Evolutionary conservation across 805 yeast genomes (phyloP).

Genomic region (Ogataea nonfermentans): DNA sequence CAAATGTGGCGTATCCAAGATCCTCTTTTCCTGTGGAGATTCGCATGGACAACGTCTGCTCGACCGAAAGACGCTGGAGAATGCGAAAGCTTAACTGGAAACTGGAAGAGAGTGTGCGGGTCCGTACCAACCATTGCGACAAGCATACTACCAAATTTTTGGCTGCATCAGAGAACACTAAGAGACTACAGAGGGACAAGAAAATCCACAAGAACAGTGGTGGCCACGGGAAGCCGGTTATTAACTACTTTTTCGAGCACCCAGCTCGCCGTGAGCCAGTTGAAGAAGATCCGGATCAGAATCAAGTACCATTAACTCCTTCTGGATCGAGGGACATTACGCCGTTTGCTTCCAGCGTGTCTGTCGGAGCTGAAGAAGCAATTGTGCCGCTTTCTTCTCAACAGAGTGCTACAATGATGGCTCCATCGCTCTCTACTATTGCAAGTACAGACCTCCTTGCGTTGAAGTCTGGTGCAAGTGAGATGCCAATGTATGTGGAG

Average conservation of each 20-base stretch:
- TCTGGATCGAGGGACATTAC: conserved; percentile 14
- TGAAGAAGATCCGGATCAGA: conserved; percentile 4
- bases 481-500: conserved; percentile 50
- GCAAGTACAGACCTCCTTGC: conserved; percentile 3
- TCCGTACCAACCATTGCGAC: conserved; percentile 57
- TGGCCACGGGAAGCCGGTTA: conserved; percentile 27
- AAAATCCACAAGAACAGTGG: conserved; percentile 30
- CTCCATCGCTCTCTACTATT: conserved; percentile 4
- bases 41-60: conserved; percentile 67
- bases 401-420: conserved; percentile 7
- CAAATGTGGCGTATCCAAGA: conserved; percentile 86
- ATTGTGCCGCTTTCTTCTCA: conserved; percentile 15
- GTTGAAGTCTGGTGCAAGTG: conserved; percentile 15
- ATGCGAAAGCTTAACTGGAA: conserved; percentile 89
- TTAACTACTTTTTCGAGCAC: conserved; percentile 29
- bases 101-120: conserved; percentile 76
- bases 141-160: conserved; percentile 53
- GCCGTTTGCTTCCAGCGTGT: conserved; percentile 32
- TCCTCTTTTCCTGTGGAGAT: conserved; percentile 82
- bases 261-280: conserved; percentile 20
- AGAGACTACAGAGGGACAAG: conserved; percentile 27
- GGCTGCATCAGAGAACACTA: conserved; percentile 41
- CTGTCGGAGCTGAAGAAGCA: conserved; percentile 17
- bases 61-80: conserved; percentile 75
- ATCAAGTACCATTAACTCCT: conserved; percentile 9